These are phyloP conservation scores for Trichoderma parareesei DNA, from an alignment of 495 filamentous ascomycete species.

Conservation along the genomic window DNA sequence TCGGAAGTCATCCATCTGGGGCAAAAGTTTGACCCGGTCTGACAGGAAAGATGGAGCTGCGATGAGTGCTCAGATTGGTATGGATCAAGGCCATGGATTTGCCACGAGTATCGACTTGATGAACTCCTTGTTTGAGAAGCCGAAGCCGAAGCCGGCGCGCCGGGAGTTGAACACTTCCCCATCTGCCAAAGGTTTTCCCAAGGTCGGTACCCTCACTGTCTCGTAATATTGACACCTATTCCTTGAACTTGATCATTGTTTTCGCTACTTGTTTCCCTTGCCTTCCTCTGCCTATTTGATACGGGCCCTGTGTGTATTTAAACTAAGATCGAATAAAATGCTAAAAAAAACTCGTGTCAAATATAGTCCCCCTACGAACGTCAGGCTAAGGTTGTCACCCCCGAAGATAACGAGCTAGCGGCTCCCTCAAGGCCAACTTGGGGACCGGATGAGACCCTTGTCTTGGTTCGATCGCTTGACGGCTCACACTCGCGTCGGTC, in stretches of 20 bases:
- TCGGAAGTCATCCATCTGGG: slow-evolving; percentile 11
- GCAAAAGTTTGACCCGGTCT: slow-evolving; percentile 13
- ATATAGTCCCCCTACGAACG: slow-evolving; percentile 84
- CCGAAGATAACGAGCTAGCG: slow-evolving; percentile 47
- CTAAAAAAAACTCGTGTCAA: slow-evolving; percentile 25
- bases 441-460: slow-evolving; percentile 63
- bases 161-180: slow-evolving; percentile 14
- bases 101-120: slow-evolving; percentile 80
- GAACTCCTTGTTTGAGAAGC: slow-evolving; percentile 75
- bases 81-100: slow-evolving; percentile 46
- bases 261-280: slow-evolving; percentile 24
- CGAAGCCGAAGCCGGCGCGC: slow-evolving; percentile 35
- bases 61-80: slow-evolving; percentile 12
- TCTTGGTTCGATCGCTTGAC: slow-evolving; percentile 41
- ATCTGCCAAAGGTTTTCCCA: slow-evolving; percentile 35
- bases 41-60: slow-evolving; percentile 9
- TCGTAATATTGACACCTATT: slow-evolving; percentile 56
- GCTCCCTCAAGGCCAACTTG: slow-evolving; percentile 71
- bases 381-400: slow-evolving; percentile 49
- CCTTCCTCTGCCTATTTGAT: slow-evolving; percentile 20
- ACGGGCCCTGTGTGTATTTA: slow-evolving; percentile 6
- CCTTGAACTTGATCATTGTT: no score
- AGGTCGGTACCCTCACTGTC: slow-evolving; percentile 50
- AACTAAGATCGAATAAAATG: slow-evolving; percentile 7
- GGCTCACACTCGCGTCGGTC: slow-evolving; percentile 19